Base-by-base conservation (phyloP, 495 filamentous ascomycete species). In the Neurospora cerealis region DNA sequence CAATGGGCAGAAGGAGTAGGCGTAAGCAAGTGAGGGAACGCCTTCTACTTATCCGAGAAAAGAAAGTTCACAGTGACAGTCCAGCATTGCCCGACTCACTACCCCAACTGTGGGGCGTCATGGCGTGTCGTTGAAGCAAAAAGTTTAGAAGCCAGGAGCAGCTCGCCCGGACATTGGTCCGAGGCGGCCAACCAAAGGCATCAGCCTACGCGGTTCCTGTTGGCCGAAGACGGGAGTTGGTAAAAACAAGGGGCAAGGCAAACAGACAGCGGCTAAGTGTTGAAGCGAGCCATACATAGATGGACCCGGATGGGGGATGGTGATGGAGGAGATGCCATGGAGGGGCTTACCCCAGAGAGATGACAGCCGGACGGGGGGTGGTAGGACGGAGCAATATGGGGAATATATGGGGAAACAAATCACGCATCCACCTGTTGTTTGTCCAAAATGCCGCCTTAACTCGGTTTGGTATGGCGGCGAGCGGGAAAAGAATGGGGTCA, bases 91-190 rank as follows among this genome's bases (percentile, higher is more conserved):
- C 28, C 24, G 28, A 66, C 24, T 66, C 54, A 19, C 6, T 2
- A 66, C 54, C 54, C 54, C 54, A 36, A 66, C 54, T 66, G 32
- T 66, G 28, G 32, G 48, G 48, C 10, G 11, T 60, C 24, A 28
- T 60, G 48, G 48, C 17, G 70, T 48, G 24, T 41, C 11, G 38
- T 28, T 46, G 32, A 71, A 46, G 41, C n/a, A 34, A 62, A 34
- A 34, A 19, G 54, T 62, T 62, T 28, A 66, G 15, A 34, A 66
- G 34, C 28, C 36, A 66, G 46, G 72, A 74, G 40, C 60, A 75
- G 75, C 75, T 84, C 81, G 82, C 76, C 72, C 75, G 69, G 80
- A 82, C 77, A 81, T 83, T 82, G 78, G 76, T 78, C 81, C 80
- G 80, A 81, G 69, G 37, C 39, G 39, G 66, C 21, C 38, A 69